Evolutionary conservation across 805 yeast species (phyloP).

Genomic region (Kregervanrija fluxuum): DNA sequence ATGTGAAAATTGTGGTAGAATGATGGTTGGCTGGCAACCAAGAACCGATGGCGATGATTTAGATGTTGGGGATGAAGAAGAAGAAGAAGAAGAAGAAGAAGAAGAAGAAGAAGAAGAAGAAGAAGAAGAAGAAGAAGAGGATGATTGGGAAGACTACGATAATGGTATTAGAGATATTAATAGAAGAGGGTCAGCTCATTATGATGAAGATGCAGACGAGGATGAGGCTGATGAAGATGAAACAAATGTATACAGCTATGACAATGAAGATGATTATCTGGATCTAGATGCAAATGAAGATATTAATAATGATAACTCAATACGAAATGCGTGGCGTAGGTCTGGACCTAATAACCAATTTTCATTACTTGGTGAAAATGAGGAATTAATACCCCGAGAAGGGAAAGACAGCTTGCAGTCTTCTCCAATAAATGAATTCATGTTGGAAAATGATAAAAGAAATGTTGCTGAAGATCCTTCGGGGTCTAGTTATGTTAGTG

Average conservation of each 20-base stretch:
- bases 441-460: slow-evolving; percentile 1
- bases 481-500: slow-evolving; percentile 7
- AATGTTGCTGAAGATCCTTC: background rate
- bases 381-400: slow-evolving; percentile 1
- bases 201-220: slow-evolving; percentile 1
- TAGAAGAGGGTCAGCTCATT: background rate
- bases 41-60: slow-evolving; percentile 10
- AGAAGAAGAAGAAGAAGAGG: slow-evolving; percentile 5
- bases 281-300: slow-evolving; percentile 1
- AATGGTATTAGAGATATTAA: slow-evolving; percentile 1
- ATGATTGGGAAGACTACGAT: slow-evolving; percentile 8
- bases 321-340: background rate
- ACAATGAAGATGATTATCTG: slow-evolving; percentile 1
- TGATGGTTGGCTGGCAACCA: slow-evolving; percentile 28
- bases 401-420: background rate
- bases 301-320: background rate
- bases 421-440: background rate
- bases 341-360: background rate
- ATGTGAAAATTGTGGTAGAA: slow-evolving; percentile 64
- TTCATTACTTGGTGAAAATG: slow-evolving; percentile 1
- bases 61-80: slow-evolving; percentile 7
- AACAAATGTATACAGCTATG: background rate
- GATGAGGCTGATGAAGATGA: background rate
- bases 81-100: slow-evolving; percentile 1
- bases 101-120: slow-evolving; percentile 2